Evolutionary conservation across 148 eudicot genomes (phyloP), one percentile per base, ranked within the genome.

Genomic region (Amaranthus cruentus): DNA sequence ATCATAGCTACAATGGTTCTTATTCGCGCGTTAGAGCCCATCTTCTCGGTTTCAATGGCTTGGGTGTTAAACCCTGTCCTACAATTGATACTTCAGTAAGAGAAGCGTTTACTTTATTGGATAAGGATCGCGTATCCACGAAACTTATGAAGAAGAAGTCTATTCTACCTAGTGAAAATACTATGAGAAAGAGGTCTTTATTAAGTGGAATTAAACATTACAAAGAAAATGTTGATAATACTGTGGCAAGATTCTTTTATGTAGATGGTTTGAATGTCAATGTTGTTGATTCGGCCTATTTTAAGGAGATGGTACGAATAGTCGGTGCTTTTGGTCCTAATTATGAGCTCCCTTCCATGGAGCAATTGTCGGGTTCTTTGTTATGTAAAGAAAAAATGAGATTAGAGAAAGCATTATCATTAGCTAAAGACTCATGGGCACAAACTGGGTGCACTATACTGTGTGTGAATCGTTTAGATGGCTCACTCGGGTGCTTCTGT

Each of bases 1-100:
- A 76, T 70, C 78, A 47, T 5, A 68, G 63, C 62, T 84, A 84
- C 70, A 84, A 76, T 43, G 84, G 87, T 7, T 84, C 84, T 21
- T 81, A 84, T 59, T 81, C 87, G 4, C 87, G 78, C 2, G 82
- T 81, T 42, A 81, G 84, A 54, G 87, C 87, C 43, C 84, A 84
- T 49, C 87, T 84, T 28, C 83, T 84, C 53, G 85, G 85, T 6
- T 79, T 76, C 73, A 47, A 46, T 28, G 87, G 87, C 53, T 68
- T 71, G 13, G 87, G 84, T 12, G 80, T 84, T 53, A 81, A 78
- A 51, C 69, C 77, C 43, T 81, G 85, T 68, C 74, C 79, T 56
- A 83, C 81, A 13, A 64, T 81, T 18, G 85, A 82, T 64, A 28
- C 58, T 70, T 74, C 85, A 56, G 13, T 73, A 72, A 74, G 83